Conservation (phyloP, 2,329 filamentous ascomycete genomes). For the Coniochaeta sp. region DNA sequence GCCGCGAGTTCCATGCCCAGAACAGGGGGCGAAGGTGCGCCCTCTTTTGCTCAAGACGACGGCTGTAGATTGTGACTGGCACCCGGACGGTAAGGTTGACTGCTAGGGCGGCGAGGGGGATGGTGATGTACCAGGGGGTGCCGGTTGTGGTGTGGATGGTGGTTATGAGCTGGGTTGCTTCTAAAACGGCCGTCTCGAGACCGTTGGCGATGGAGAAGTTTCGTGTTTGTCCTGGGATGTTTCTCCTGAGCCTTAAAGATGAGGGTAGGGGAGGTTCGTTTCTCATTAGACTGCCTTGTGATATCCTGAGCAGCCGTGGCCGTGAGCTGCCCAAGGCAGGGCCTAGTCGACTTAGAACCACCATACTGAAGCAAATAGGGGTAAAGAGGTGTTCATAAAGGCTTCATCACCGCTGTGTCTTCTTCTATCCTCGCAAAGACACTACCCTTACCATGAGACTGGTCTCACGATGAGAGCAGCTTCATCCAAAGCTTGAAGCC, state of each 20-base stretch:
- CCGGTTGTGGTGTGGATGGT: conserved; percentile 33
- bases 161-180: conserved; percentile 35
- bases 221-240: conserved; percentile 19
- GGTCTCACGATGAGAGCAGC: neutral
- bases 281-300: neutral
- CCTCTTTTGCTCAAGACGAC: conserved; percentile 21
- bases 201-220: conserved; percentile 26
- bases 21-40: conserved; percentile 21
- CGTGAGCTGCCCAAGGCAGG: neutral
- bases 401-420: neutral
- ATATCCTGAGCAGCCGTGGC: neutral
- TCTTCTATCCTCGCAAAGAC: neutral
- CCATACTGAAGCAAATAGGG: neutral
- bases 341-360: neutral
- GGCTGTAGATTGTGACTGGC: conserved; percentile 36
- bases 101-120: conserved; percentile 43
- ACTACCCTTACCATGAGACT: neutral
- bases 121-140: conserved; percentile 46
- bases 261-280: neutral
- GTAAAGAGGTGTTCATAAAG: neutral
- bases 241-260: neutral
- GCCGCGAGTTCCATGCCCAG: conserved; percentile 24
- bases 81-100: conserved; percentile 38
- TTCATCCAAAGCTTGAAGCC: neutral
- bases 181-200: conserved; percentile 24